Base-by-base conservation (phyloP, 768 basidiomycete species). In the Termitomyces eurrhizus region DNA sequence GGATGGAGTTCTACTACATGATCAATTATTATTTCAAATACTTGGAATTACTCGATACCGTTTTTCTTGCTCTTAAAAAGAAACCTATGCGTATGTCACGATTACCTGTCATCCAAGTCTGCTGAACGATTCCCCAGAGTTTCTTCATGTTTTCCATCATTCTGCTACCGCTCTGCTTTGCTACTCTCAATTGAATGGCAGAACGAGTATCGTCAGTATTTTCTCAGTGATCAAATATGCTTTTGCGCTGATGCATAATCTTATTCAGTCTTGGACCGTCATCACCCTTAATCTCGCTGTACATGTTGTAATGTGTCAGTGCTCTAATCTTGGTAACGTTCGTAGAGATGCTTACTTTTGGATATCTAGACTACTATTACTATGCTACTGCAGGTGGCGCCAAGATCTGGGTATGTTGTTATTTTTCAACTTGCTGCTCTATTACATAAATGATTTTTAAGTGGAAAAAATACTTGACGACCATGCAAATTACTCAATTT, bases 11-110 rank as follows among this genome's bases (percentile, higher is more conserved):
- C 70, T 98, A 92, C 80, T 98, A 99, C 80, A 94, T 98, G 82
- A 81, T 98, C 80, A 99, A 99, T 80, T 99, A 98, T 78, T 95
- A 89, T 77, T 93, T 97, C 85, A 98, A 98, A 74, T 98, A 98
- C 74, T 78, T 97, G 64, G 97, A 99, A 77, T 85, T 98, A 61
- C 73, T 96, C 64, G 97, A 98, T 79, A 99, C 97, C 14, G 84
- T 98, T 65, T 99, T 98, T 83, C 86, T 99, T 65, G 92, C 92
- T 11, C 78, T 98, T 68, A 99, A 98, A 86, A 99, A 98, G 83
- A 98, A 98, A 76, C 93, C 93, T 16, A 81, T 99, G 53, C 92
- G 95, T 95, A 70, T 62, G 87, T 75, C 50, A 6, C 24, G 33
- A n/a, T 33, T 44, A 57, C 45, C 36, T 35, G 24, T 36, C 49